Base-by-base conservation (phyloP, 2,329 filamentous ascomycete genomes). In the Penicillium sp. region DNA sequence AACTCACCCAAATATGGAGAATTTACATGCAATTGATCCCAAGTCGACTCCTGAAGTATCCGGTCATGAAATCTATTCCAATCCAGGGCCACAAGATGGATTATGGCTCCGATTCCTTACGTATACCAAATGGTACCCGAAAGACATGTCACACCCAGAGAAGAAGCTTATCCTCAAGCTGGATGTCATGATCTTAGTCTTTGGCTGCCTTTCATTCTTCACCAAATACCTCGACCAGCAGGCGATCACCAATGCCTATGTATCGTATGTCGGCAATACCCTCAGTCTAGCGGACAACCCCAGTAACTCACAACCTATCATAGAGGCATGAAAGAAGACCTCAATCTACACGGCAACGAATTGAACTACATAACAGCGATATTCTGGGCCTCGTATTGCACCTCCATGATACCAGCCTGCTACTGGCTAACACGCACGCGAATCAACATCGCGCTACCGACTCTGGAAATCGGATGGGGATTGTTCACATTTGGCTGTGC, bases 161-260 rank as follows among this genome's bases (percentile, higher is more conserved):
- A 79, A 79, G 58, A 69, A 64, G 30, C 72, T 82, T 26, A 70
- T 80, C 14, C 67, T 78, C 53, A 81, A 81, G 61, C 70, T 80
- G 17, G 79, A 81, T 59, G 75, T 75, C 63, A 78, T 78, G 47
- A 68, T 81, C 61, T 59, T 74, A 1, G 61, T 66, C 8, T 76
- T 74, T 55, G 71, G 69, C 2, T 80, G 78, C 44, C 63, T 81
- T 3, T 75, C 71, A 17, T 79, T 73, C 55, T 80, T 79, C 55
- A 70, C 77, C 53, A 81, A 81, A 56, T 67, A 70, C 65, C 73
- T 80, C 7, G 78, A 80, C 56, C 68, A 72, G 50, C 76, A 74
- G 52, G 77, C 78, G 50, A 68, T 80, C 46, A 73, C 74, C 53
- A 80, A 80, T 58, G 78, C 78, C 4, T 80, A 65, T 43, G 62